phyloP scores from a whole-genome alignment of 331 rosid genomes.

The Spiraea crenata region DNA sequence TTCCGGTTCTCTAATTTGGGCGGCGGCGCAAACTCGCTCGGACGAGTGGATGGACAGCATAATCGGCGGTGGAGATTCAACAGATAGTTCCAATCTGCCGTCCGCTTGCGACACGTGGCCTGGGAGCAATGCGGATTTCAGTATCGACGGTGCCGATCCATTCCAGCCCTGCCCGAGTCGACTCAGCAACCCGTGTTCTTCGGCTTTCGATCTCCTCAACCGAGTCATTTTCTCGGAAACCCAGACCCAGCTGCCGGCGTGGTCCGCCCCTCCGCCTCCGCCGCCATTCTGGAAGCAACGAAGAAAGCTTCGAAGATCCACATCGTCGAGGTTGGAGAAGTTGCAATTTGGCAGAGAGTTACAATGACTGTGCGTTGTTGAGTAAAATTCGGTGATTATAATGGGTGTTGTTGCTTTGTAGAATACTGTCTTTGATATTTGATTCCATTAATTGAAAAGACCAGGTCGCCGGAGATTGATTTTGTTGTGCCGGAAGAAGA shows the following conservation, averaged over 20 bases:
- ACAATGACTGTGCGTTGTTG: too few relatives aligned
- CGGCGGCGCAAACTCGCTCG: conserved; percentile 54
- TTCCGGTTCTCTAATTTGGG: conserved; percentile 63
- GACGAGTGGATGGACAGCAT: conserved; percentile 87
- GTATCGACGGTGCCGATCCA: conserved; percentile 53
- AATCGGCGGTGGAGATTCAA: conserved; percentile 66
- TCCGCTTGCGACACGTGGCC: conserved; percentile 61
- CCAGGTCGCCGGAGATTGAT: too few relatives aligned
- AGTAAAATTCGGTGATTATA: too few relatives aligned
- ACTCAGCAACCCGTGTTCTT: conserved; percentile 37
- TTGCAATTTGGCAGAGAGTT: too few relatives aligned
- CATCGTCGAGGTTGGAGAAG: too few relatives aligned
- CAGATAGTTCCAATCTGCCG: conserved; percentile 66
- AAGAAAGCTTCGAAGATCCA: conserved; percentile 64
- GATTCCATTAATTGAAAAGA: too few relatives aligned
- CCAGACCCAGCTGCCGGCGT: conserved; percentile 31
- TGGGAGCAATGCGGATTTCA: conserved; percentile 45
- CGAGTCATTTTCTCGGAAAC: conserved; percentile 55
- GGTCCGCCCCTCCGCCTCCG: conserved; percentile 40
- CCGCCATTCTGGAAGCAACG: conserved; percentile 65
- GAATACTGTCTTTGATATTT: too few relatives aligned
- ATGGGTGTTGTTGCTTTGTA: too few relatives aligned
- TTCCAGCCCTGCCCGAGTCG: conserved; percentile 55
- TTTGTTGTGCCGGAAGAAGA: too few relatives aligned
- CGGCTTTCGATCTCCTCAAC: conserved; percentile 74